phyloP scores from a whole-genome alignment of 306 rosid genomes.

The Hippophae rhamnoides region DNA sequence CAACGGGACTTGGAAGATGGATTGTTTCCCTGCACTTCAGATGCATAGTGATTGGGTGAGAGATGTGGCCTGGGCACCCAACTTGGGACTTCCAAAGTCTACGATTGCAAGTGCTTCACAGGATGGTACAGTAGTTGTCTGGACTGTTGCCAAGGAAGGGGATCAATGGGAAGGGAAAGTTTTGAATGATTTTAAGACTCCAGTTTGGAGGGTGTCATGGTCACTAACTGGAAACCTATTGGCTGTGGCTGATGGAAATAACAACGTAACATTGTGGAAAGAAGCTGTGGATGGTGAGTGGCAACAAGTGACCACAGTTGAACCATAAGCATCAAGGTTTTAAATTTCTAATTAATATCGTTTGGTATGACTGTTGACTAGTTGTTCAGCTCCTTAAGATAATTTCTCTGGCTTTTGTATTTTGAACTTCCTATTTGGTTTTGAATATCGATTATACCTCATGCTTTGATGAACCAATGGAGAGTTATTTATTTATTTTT shows the following conservation, averaged over 20 bases:
- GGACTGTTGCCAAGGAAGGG: constrained; percentile 77
- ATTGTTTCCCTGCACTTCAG: constrained; percentile 72
- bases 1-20: constrained; percentile 83
- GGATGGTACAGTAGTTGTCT: constrained; percentile 73
- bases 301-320: constrained; percentile 81
- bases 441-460: too few species aligned
- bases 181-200: constrained; percentile 62
- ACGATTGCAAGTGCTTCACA: not conserved
- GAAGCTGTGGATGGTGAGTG: constrained; percentile 29
- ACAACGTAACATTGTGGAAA: too few species aligned
- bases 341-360: too few species aligned
- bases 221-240: too few species aligned
- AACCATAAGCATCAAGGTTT: constrained; percentile 41
- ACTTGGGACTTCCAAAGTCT: constrained; percentile 36
- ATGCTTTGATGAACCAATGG: too few species aligned
- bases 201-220: too few species aligned
- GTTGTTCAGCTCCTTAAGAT: too few species aligned
- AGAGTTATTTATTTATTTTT: too few species aligned
- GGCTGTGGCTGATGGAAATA: too few species aligned
- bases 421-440: too few species aligned
- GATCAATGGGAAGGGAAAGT: constrained; percentile 83
- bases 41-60: constrained; percentile 86
- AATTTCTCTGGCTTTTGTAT: too few species aligned
- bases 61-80: constrained; percentile 96
- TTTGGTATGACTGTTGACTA: too few species aligned